Conservation (phyloP, 495 filamentous ascomycete genomes). For the Lasiosphaeris hirsuta region DNA sequence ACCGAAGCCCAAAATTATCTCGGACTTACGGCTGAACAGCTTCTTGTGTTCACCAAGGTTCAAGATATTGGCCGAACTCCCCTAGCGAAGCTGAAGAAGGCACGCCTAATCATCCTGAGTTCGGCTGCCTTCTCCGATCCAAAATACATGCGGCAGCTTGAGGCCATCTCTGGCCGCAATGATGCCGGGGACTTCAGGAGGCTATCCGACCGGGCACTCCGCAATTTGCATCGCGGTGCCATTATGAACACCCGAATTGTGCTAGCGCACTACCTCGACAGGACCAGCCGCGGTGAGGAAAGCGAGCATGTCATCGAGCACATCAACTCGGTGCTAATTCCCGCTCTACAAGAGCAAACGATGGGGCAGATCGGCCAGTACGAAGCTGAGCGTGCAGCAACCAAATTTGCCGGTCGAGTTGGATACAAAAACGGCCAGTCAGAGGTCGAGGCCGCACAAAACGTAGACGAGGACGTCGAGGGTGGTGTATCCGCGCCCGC, state of each 20-base stretch:
- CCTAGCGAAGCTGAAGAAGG: constrained; percentile 42
- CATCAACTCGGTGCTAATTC: too few relatives aligned
- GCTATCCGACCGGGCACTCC: constrained; percentile 23
- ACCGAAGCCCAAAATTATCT: constrained; percentile 59
- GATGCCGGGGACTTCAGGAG: constrained; percentile 11
- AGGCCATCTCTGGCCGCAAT: background rate
- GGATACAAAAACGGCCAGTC: too few relatives aligned
- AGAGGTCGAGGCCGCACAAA: too few relatives aligned
- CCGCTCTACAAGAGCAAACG: too few relatives aligned
- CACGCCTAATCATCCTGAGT: constrained; percentile 57
- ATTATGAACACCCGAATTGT: background rate
- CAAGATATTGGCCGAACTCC: constrained; percentile 24
- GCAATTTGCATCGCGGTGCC: background rate
- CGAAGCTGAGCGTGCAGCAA: too few relatives aligned
- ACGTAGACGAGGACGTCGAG: too few relatives aligned
- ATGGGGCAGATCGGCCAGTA: too few relatives aligned
- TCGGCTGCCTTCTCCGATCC: constrained; percentile 1
- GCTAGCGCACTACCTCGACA: background rate
- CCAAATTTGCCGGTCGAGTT: too few relatives aligned
- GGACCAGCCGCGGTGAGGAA: background rate
- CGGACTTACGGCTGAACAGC: constrained; percentile 24
- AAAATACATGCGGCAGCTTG: constrained; percentile 2
- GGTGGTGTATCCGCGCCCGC: too few relatives aligned
- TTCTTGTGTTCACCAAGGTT: constrained; percentile 41
- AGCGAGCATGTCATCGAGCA: background rate